A percentile compares a stretch with the other conserved stretches of the same genome.
These are phyloP conservation scores for Picea glauca DNA, from an alignment of 75 land plant species.

Conservation along the genomic window DNA sequence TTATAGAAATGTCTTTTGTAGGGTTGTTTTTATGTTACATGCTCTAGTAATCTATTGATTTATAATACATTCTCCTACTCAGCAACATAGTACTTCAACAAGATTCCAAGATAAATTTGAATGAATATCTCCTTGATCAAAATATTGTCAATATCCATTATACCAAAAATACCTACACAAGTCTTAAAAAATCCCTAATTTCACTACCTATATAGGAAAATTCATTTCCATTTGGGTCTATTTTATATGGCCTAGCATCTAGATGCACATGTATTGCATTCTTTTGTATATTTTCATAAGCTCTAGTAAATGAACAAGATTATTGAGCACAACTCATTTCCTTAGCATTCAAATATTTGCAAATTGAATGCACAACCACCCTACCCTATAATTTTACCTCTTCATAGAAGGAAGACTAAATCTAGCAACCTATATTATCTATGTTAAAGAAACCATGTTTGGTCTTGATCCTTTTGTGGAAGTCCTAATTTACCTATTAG, in stretches of 20 bases:
- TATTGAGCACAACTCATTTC: conserved; percentile 63
- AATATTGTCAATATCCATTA: no score
- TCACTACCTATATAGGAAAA: not conserved
- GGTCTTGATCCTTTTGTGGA: conserved; percentile 4
- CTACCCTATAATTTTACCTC: conserved; percentile 50
- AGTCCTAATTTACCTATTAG: conserved; percentile 18
- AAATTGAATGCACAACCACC: conserved; percentile 52
- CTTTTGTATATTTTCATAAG: conserved; percentile 66
- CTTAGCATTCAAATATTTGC: conserved; percentile 55
- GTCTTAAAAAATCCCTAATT: no score
- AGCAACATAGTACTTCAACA: no score
- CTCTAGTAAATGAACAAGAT: conserved; percentile 54
- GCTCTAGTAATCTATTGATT: no score
- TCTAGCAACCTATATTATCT: conserved; percentile 15
- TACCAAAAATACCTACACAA: no score
- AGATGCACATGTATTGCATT: conserved; percentile 78
- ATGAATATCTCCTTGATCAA: no score
- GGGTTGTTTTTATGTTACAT: no score
- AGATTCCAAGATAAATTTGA: no score
- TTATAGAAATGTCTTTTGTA: no score
- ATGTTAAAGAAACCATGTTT: not conserved
- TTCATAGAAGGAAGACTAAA: conserved; percentile 67
- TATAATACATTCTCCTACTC: no score
- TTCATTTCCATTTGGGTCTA: conserved; percentile 33
- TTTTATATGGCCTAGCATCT: conserved; percentile 53